Base-by-base conservation (phyloP, 2,329 filamentous ascomycete species). In the Neopestalotiopsis clavispora region DNA sequence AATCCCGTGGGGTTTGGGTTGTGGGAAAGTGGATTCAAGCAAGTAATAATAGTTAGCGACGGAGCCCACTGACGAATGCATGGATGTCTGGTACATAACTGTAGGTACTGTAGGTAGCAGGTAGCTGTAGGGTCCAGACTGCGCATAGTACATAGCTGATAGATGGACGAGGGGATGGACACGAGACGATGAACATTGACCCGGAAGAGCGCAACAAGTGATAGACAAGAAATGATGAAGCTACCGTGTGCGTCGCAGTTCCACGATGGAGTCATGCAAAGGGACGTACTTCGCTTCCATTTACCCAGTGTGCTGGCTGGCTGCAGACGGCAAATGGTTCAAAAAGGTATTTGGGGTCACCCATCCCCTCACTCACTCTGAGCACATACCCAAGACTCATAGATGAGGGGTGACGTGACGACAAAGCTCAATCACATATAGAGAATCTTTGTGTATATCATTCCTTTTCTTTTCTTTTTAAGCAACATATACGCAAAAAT, bases 401-500 rank as follows among this genome's bases (percentile, higher is more conserved):
- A 38, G 34, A 38, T 52, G 45, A 52, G 45, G 45, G 45, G 45
- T 52, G 45, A 52, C 45, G 45, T 52, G 45, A 52, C 45, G 34
- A n/a, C 45, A 52, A 9, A n/a, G n/a, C 20, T 17, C 20, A 52
- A 52, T 52, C 45, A 52, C n/a, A 9, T n/a, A 17, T 9, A n/a
- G 30, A n/a, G 59, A n/a, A 17, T 62, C 28, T 62, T 34, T 28
- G 30, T 52, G 17, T 20, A 9, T n/a, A n/a, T n/a, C 45, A 62
- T 20, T 38, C 1, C n/a, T 12, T n/a, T n/a, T 9, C 40, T 4
- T 32, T 34, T 20, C 59, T 7, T 62, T 17, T 1, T 62, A 9
- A 62, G 34, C n/a, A 38, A 34, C 17, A 58, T 6, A n/a, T 28
- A 34, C 40, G n/a, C 13, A 6, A 65, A 65, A 34, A 69, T 69